Percentiles rank a stretch among this genome's conserved stretches.
These are phyloP conservation scores for Penicillium taxi DNA, from an alignment of 495 filamentous ascomycete genomes.

Conservation along the genomic window DNA sequence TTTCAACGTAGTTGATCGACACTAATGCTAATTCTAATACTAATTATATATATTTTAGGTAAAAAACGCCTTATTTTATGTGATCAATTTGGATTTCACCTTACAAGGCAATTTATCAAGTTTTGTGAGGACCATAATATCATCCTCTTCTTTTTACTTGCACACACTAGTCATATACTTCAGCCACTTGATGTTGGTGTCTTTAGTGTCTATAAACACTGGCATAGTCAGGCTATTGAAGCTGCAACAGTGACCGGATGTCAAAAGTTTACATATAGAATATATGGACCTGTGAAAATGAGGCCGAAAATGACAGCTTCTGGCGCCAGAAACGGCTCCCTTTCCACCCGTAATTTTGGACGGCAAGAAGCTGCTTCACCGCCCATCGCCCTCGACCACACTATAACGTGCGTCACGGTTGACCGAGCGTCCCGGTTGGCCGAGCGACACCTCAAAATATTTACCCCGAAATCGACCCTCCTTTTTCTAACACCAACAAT, in stretches of 20 bases:
- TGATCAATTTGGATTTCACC: conserved; percentile 6
- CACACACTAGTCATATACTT: conserved; percentile 8
- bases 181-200: conserved; percentile 13
- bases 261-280: conserved; percentile 6
- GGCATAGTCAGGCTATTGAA: conserved; percentile 2
- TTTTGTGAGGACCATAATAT: conserved; percentile 10
- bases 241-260: conserved; percentile 1
- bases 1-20: no score
- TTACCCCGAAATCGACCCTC: no score
- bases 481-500: no score
- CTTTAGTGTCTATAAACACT: conserved; percentile 12
- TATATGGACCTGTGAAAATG: conserved; percentile 18
- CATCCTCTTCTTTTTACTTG: conserved; percentile 8
- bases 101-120: conserved; percentile 6
- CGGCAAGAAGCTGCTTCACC: conserved; percentile 5
- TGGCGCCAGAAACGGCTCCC: conserved; percentile 12
- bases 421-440: no score
- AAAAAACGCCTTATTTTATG: conserved; percentile 4
- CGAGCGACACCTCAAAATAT: no score
- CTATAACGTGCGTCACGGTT: no score
- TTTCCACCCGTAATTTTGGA: conserved; percentile 12
- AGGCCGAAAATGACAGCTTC: conserved; percentile 19
- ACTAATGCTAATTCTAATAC: no score
- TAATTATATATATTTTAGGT: not conserved
- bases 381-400: conserved; percentile 4